Evolutionary conservation across 805 yeast species (phyloP).

Genomic region (Helenozyma rhizophorensis): DNA sequence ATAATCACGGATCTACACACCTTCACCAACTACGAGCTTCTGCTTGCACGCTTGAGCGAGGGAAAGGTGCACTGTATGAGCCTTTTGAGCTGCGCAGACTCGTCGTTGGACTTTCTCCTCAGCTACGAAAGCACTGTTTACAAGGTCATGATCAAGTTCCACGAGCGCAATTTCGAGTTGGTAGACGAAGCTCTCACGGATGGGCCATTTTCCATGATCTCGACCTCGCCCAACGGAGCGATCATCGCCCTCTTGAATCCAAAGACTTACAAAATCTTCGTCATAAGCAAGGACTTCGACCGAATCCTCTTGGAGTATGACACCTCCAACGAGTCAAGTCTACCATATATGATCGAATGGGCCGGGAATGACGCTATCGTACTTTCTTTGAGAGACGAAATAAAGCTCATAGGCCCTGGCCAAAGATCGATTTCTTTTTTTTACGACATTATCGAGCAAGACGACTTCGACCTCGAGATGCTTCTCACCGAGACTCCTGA

Average conservation of each 20-base stretch:
- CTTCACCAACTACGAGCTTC: slow-evolving; percentile 37
- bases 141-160: slow-evolving; percentile 22
- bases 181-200: slow-evolving; percentile 39
- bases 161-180: slow-evolving; percentile 20
- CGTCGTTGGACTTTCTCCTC: slow-evolving; percentile 18
- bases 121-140: slow-evolving; percentile 26
- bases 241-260: slow-evolving; percentile 47
- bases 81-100: slow-evolving; percentile 8
- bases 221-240: slow-evolving; percentile 52
- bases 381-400: slow-evolving; percentile 56
- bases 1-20: slow-evolving; percentile 34
- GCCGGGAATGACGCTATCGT: slow-evolving; percentile 82
- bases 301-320: slow-evolving; percentile 42
- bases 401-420: slow-evolving; percentile 69
- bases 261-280: slow-evolving; percentile 40
- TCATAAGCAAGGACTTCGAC: slow-evolving; percentile 46
- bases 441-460: slow-evolving; percentile 30
- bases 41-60: slow-evolving; percentile 19
- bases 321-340: slow-evolving; percentile 32
- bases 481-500: slow-evolving; percentile 9
- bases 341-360: slow-evolving; percentile 62
- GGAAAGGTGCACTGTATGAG: slow-evolving; percentile 20
- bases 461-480: slow-evolving; percentile 27
- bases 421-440: slow-evolving; percentile 54
- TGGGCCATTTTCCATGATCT: slow-evolving; percentile 44